These are phyloP conservation scores for Macadamia tetraphylla DNA, from an alignment of 164 flowering plant genomes.

Conservation along the genomic window DNA sequence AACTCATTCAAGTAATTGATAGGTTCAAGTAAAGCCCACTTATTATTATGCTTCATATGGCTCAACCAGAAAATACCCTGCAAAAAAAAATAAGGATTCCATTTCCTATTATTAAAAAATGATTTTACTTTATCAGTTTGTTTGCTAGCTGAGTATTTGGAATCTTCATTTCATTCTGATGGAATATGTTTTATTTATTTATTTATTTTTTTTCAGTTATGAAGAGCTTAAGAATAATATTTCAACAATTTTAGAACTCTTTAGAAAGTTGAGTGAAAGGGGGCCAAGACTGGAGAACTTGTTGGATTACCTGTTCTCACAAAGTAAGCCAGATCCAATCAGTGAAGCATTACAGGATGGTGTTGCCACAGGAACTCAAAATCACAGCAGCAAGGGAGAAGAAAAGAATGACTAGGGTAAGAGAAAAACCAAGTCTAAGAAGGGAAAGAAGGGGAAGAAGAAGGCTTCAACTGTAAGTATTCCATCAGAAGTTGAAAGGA, in stretches of 20 bases:
- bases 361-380: neutral
- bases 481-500: no score
- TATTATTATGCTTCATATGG: neutral
- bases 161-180: neutral
- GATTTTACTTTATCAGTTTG: neutral
- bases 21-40: neutral
- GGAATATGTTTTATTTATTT: neutral
- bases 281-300: conserved; percentile 18
- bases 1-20: neutral
- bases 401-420: neutral
- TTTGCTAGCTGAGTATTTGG: neutral
- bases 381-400: neutral
- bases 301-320: conserved; percentile 17
- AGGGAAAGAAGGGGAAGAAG: neutral
- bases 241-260: conserved; percentile 6
- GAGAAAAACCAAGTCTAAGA: neutral
- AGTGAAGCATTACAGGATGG: neutral
- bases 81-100: no score
- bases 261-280: conserved; percentile 8
- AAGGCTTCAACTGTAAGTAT: no score
- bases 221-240: conserved; percentile 9
- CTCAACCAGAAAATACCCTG: neutral
- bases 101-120: neutral
- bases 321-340: neutral
- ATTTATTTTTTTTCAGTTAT: conserved; percentile 15